These are phyloP conservation scores for Solanum pennellii DNA, from an alignment of 257 asterid species.

Conservation along the genomic window DNA sequence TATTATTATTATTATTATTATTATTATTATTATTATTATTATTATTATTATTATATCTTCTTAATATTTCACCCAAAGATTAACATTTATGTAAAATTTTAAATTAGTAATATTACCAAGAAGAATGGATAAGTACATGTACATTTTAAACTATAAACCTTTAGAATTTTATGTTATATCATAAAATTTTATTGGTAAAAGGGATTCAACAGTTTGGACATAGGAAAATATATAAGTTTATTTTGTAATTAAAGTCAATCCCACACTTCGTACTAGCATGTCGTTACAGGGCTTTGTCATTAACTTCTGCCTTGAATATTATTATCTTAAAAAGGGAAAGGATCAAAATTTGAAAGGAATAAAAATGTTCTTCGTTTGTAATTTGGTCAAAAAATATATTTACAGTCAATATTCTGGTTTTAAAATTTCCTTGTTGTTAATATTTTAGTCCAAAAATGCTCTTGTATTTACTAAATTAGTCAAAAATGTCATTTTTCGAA, in stretches of 20 bases:
- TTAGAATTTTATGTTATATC: not conserved
- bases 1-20: not conserved
- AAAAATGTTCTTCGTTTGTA: too few relatives aligned
- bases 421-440: too few relatives aligned
- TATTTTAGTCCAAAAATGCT: too few relatives aligned
- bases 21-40: too few relatives aligned
- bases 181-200: not conserved
- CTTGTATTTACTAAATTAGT: too few relatives aligned
- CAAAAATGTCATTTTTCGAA: too few relatives aligned
- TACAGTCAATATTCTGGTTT: too few relatives aligned
- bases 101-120: not conserved
- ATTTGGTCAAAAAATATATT: too few relatives aligned
- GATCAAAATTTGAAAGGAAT: too few relatives aligned
- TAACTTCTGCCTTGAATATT: not conserved
- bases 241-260: not conserved
- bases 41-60: not conserved
- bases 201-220: not conserved
- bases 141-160: not conserved
- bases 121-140: not conserved
- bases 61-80: not conserved
- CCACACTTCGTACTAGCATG: not conserved
- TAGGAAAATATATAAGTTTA: not conserved
- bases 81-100: not conserved
- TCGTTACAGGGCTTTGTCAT: not conserved
- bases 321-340: too few relatives aligned